These are phyloP conservation scores for Colletotrichum plurivorum DNA, from an alignment of 2,329 filamentous ascomycete species.

Conservation along the genomic window DNA sequence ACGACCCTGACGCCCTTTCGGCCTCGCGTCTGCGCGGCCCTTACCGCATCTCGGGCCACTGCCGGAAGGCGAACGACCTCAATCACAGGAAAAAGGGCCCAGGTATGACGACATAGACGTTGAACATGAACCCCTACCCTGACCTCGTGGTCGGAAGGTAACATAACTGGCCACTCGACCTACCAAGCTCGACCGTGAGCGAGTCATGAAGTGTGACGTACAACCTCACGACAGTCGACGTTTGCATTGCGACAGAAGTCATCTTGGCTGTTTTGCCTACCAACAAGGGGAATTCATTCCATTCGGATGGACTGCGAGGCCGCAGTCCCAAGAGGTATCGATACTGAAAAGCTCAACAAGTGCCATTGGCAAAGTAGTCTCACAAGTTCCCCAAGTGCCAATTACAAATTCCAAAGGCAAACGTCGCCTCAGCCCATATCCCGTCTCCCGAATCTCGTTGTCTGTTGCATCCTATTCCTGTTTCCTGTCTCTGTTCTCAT, in stretches of 20 bases:
- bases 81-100: too few relatives aligned
- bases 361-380: too few relatives aligned
- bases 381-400: too few relatives aligned
- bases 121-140: background rate
- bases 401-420: too few relatives aligned
- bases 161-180: slow-evolving; percentile 16
- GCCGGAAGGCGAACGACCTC: too few relatives aligned
- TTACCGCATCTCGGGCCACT: too few relatives aligned
- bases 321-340: slow-evolving; percentile 2
- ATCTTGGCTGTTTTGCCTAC: background rate
- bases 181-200: background rate
- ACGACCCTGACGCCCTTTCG: background rate
- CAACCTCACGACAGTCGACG: slow-evolving; percentile 14
- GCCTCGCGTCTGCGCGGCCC: too few relatives aligned
- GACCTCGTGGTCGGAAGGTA: slow-evolving; percentile 11
- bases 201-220: slow-evolving; percentile 38
- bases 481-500: background rate
- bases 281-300: background rate
- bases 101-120: background rate
- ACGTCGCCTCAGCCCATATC: too few relatives aligned
- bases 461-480: background rate
- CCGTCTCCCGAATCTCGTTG: background rate
- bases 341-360: background rate
- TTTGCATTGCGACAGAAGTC: background rate
- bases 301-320: background rate